A percentile compares a stretch with the other conserved stretches of the same genome.
phyloP scores from a whole-genome alignment of 2,329 filamentous ascomycete genomes.

The Kalmusia sp. region DNA sequence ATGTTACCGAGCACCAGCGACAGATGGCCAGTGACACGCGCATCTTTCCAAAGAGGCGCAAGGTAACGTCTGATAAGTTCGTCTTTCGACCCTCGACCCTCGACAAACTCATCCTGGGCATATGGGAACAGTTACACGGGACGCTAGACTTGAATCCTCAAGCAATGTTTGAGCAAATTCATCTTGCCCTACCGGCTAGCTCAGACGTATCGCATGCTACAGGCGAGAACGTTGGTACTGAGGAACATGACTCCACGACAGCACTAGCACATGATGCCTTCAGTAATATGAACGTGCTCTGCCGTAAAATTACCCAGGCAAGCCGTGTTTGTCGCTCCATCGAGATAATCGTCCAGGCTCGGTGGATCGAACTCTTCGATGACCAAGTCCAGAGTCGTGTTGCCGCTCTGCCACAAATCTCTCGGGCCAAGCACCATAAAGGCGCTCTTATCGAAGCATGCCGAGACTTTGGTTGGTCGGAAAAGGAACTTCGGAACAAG shows the following conservation, averaged over 20 bases:
- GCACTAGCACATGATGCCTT: conserved; percentile 34
- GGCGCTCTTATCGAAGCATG: conserved; percentile 62
- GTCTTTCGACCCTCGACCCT: conserved; percentile 56
- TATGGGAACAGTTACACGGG: conserved; percentile 58
- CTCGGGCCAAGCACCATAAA: conserved; percentile 59
- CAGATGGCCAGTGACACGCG: conserved; percentile 41
- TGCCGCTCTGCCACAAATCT: conserved; percentile 49
- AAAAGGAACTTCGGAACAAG: conserved; percentile 64
- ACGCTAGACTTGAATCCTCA: conserved; percentile 51
- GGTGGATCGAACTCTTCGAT: conserved; percentile 64
- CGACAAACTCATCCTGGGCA: conserved; percentile 57
- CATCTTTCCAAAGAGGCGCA: conserved; percentile 43
- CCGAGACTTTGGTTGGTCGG: conserved; percentile 61
- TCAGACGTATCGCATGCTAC: conserved; percentile 21
- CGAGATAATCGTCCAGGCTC: conserved; percentile 66
- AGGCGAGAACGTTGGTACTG: conserved; percentile 14
- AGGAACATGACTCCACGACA: conserved; percentile 19
- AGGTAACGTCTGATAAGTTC: conserved; percentile 44
- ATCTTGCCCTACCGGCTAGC: conserved; percentile 25
- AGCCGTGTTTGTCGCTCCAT: conserved; percentile 62
- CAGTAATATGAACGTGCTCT: conserved; percentile 52
- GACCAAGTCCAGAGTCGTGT: conserved; percentile 55
- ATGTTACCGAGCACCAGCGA: conserved; percentile 39
- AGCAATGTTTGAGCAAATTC: conserved; percentile 41
- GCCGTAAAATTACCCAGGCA: conserved; percentile 56